Evolutionary conservation across 805 yeast genomes (phyloP).

Genomic region (Starmera dryadoides): DNA sequence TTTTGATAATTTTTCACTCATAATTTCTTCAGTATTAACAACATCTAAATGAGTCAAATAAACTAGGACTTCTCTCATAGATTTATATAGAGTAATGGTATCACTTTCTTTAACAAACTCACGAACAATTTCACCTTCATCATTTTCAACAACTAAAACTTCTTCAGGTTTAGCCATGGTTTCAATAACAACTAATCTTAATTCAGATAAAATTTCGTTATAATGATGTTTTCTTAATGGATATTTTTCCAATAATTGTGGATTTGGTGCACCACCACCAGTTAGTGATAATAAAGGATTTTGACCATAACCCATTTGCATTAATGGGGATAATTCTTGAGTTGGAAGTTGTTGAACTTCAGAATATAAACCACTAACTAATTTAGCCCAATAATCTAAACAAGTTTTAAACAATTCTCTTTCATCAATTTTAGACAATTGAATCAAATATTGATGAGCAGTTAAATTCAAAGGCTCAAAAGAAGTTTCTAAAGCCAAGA

Average conservation of each 20-base stretch:
- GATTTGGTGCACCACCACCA: constrained; percentile 81
- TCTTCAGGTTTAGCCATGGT: constrained; percentile 99
- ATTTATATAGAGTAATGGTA: constrained; percentile 90
- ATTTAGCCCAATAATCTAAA: constrained; percentile 87
- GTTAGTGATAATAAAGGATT: constrained; percentile 29
- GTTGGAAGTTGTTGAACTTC: constrained; percentile 81
- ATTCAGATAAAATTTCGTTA: constrained; percentile 66
- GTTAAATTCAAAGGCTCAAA: constrained; percentile 54
- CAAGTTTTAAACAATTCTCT: constrained; percentile 94
- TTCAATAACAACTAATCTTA: constrained; percentile 91
- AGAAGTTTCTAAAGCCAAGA: constrained; percentile 51
- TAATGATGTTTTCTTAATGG: constrained; percentile 86
- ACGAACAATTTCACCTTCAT: constrained; percentile 98
- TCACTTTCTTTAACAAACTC: constrained; percentile 96
- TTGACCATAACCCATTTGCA: constrained; percentile 51
- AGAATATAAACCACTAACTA: constrained; percentile 74
- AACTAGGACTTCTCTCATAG: constrained; percentile 92
- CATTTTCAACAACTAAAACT: constrained; percentile 93
- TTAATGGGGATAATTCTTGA: constrained; percentile 64
- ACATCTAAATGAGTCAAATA: constrained; percentile 94
- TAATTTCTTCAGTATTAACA: constrained; percentile 85
- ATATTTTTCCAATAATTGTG: constrained; percentile 64
- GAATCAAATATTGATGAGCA: constrained; percentile 76
- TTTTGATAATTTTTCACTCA: constrained; percentile 84
- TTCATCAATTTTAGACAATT: constrained; percentile 86